Base-by-base conservation (phyloP, 2,329 filamentous ascomycete species). In the Chrysosporium queenslandicum region DNA sequence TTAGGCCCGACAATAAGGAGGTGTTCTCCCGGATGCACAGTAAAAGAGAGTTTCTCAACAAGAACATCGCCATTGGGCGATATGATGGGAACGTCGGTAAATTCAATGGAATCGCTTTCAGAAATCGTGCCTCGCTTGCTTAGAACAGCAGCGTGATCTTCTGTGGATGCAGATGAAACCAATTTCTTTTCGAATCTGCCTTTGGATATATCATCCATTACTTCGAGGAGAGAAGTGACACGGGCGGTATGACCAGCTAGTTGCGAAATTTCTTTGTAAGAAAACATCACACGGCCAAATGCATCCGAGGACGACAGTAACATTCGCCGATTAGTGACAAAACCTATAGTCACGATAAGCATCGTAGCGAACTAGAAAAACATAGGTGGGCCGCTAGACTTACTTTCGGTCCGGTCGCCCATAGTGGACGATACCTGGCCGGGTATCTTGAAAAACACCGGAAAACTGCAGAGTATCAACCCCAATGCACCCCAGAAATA, bases 401-500 rank as follows among this genome's bases (percentile, higher is more conserved):
- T 58, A 80, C 75, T 79, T 62, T 82, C 78, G 23, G 79, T 82
- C 45, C 79, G 70, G 56, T 77, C 75, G 21, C 73, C 73, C 62
- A 75, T 72, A 8, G 68, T 70, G 12, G 74, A 73, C 11, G 74
- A 73, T 40, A 77, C 65, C 58, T 82, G 77, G 1, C 86, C 86
- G 0, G 90, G 89, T 16, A 96, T 78, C 68, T 91, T 91, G 75
- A 98, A 86, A 68, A 98, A 98, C 1, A 97, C 91, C 0, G 92
- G 92, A 0, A 95, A 83, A 68, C 88, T 94, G 74, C 92, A 98
- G 8, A 98, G 81, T 58, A 95, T 70, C 58, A 98, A 77, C 1
- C 92, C 92, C 40, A 98, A 70, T 1, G 92, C 91, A 37, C 92
- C 92, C 92, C 92, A 98, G 71, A 97, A 92, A 67, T 98, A 98